These are phyloP conservation scores for Syzygium aqueum DNA, from an alignment of 345 rosid species.

Conservation along the genomic window DNA sequence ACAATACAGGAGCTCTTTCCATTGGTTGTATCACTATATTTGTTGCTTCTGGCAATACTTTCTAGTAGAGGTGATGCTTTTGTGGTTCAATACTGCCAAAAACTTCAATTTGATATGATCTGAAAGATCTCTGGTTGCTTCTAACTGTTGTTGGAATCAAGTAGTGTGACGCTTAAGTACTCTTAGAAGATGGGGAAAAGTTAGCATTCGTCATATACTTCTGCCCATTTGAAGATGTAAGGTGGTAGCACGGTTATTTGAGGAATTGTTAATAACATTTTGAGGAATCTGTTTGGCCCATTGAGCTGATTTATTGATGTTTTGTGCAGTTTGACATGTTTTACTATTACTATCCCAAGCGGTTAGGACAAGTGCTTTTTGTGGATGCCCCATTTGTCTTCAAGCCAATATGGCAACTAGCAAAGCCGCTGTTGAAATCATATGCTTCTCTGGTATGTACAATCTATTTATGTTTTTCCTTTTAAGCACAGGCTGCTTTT, in stretches of 20 bases:
- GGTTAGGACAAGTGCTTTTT: conserved; percentile 75
- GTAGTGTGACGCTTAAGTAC: background rate
- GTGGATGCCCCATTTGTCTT: conserved; percentile 89
- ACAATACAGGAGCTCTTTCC: background rate
- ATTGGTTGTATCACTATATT: background rate
- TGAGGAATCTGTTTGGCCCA: background rate
- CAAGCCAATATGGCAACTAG: conserved; percentile 74
- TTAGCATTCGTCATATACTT: background rate
- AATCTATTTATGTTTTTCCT: background rate
- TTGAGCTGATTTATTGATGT: conserved; percentile 1
- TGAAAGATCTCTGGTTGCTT: background rate
- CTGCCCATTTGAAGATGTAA: background rate
- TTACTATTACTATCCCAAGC: conserved; percentile 84
- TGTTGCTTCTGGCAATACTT: background rate
- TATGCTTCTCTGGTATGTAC: conserved; percentile 79
- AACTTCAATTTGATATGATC: background rate
- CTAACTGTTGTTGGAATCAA: background rate
- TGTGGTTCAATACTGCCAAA: background rate
- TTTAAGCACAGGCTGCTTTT: background rate
- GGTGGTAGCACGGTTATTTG: background rate
- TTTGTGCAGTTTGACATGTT: conserved; percentile 74
- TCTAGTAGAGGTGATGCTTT: background rate
- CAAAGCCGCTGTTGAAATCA: conserved; percentile 64
- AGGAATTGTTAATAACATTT: background rate
- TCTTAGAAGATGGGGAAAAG: background rate